A percentile compares a stretch with the other conserved stretches of the same genome.
Conservation (phyloP, 768 basidiomycete genomes). For the Podaxis carcinomalis region DNA sequence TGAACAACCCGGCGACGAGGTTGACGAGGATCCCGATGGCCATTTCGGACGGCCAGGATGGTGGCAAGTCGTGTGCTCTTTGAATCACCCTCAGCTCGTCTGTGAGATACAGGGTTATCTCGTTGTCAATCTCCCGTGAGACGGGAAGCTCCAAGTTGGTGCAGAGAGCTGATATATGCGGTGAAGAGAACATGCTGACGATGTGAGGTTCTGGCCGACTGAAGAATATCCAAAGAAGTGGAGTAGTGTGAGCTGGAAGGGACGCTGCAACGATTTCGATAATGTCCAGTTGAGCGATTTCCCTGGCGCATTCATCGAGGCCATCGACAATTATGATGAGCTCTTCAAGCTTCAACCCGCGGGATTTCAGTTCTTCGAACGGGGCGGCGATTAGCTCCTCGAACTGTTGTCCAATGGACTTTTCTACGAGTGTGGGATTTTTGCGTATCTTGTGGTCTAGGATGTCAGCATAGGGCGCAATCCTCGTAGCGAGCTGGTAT, state of each 20-base stretch:
- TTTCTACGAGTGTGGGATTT: not conserved
- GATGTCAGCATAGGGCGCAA: not conserved
- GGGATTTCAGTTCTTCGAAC: not conserved
- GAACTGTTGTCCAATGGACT: not conserved
- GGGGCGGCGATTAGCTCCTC: not conserved
- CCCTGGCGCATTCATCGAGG: not conserved
- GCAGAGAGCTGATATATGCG: not conserved
- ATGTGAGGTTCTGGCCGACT: constrained; percentile 1
- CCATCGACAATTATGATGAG: not conserved
- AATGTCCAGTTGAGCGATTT: not conserved
- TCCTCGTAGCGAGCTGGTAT: not conserved
- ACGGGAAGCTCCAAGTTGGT: not conserved
- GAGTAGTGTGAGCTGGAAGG: not conserved
- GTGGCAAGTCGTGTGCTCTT: not conserved
- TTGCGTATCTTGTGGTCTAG: not conserved
- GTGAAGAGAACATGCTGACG: not conserved
- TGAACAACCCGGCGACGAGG: not conserved
- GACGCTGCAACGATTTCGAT: not conserved
- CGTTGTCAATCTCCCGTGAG: not conserved
- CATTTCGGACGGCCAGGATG: not conserved
- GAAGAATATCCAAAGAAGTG: not conserved
- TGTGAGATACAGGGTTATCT: not conserved
- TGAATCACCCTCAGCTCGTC: not conserved
- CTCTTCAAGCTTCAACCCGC: not conserved
- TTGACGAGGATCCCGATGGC: not conserved